phyloP scores from a whole-genome alignment of 768 basidiomycete genomes.

The Termitomyces sp. region DNA sequence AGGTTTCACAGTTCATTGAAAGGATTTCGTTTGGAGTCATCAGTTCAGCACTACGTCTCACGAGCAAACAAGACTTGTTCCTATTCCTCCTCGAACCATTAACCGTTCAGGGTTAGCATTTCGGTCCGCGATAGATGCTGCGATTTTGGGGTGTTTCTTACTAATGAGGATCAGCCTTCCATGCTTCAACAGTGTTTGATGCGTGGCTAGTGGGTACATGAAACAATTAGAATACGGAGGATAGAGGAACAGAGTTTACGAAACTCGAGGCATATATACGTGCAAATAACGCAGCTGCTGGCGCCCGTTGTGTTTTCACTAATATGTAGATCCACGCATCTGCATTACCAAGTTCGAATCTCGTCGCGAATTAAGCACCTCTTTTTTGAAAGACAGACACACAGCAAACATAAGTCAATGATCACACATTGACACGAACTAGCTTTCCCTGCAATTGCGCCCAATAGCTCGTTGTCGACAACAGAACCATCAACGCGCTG shows the following conservation, averaged over 20 bases:
- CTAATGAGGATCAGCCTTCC: slow-evolving; percentile 69
- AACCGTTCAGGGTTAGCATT: slow-evolving; percentile 52
- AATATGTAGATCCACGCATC: slow-evolving; percentile 78
- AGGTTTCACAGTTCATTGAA: slow-evolving; percentile 8
- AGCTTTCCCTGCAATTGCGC: slow-evolving; percentile 62
- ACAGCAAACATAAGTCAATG: too few species aligned
- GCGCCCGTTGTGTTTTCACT: slow-evolving; percentile 75
- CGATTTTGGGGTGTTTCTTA: slow-evolving; percentile 74
- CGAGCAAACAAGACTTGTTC: slow-evolving; percentile 30
- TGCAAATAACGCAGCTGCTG: slow-evolving; percentile 92
- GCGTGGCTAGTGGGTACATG: slow-evolving; percentile 39
- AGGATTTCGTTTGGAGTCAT: too few species aligned
- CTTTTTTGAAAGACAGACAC: slow-evolving; percentile 29
- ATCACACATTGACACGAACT: too few species aligned
- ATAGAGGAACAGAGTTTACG: slow-evolving; percentile 8
- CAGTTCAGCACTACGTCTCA: slow-evolving; percentile 9
- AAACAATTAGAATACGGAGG: not conserved
- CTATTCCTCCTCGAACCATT: slow-evolving; percentile 78
- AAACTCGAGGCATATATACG: slow-evolving; percentile 89
- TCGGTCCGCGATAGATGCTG: slow-evolving; percentile 75
- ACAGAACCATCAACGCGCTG: slow-evolving; percentile 79
- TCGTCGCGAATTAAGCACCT: slow-evolving; percentile 82
- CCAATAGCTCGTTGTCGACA: slow-evolving; percentile 78
- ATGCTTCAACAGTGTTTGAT: slow-evolving; percentile 64
- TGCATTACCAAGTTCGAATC: slow-evolving; percentile 79